Conservation (phyloP, 163 green algal genomes). For the Chloromonas sp. region DNA sequence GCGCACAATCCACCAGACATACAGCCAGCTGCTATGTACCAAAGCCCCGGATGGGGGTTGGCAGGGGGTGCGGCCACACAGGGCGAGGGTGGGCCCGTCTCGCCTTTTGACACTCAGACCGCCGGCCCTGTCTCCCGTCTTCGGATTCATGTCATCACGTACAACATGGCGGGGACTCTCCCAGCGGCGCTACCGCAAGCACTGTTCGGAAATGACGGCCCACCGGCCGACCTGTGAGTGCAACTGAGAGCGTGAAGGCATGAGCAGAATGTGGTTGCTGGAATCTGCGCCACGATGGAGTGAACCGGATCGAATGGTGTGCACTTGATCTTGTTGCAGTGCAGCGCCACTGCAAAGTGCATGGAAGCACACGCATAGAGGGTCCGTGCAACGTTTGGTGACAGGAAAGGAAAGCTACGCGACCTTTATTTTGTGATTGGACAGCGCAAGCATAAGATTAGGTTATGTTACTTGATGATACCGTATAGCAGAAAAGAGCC, state of each 20-base stretch:
- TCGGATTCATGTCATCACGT: not conserved
- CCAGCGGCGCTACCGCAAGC: not conserved
- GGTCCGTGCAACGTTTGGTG: no score
- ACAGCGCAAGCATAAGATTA: no score
- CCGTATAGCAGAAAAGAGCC: no score
- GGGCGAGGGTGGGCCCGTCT: not conserved
- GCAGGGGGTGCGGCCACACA: not conserved
- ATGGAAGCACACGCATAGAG: no score
- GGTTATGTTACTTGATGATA: no score
- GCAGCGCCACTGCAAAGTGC: not conserved
- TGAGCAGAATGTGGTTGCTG: not conserved
- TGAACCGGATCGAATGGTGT: not conserved
- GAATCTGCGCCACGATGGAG: not conserved
- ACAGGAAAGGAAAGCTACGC: no score
- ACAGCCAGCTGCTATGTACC: no score
- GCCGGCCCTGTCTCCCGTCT: not conserved
- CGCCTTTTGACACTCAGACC: not conserved
- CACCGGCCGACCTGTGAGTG: not conserved
- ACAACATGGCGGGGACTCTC: not conserved
- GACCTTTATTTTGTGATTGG: no score
- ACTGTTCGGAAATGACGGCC: not conserved
- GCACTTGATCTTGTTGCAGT: not conserved
- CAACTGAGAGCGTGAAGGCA: not conserved
- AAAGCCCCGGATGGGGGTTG: no score
- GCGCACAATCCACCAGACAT: no score